These are phyloP conservation scores for Tylopilus vinaceipallidus DNA, from an alignment of 768 basidiomycete genomes.

Conservation along the genomic window DNA sequence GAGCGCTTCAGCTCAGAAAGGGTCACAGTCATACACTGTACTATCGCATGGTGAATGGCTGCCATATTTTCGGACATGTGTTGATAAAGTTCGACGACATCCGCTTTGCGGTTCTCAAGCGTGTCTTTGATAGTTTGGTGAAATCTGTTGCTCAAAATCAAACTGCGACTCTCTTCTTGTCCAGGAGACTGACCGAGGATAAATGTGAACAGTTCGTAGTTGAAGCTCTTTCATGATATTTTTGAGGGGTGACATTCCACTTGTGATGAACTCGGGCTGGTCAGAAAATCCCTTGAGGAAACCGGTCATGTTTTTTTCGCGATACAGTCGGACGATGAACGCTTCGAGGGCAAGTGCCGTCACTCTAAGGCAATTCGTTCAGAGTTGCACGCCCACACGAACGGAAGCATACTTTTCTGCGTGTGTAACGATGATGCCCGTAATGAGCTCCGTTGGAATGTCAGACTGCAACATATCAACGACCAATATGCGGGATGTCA, in stretches of 20 bases:
- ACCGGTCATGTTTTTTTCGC: conserved; percentile 84
- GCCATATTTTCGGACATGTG: conserved; percentile 81
- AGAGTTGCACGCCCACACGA: background rate
- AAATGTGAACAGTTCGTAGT: conserved; percentile 84
- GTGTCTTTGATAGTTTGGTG: conserved; percentile 84
- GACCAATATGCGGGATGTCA: conserved; percentile 91
- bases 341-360: conserved; percentile 84
- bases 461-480: conserved; percentile 91
- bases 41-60: conserved; percentile 89
- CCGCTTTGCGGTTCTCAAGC: conserved; percentile 79
- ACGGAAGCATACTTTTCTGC: conserved; percentile 72
- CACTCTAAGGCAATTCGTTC: conserved; percentile 50
- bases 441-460: conserved; percentile 81
- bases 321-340: conserved; percentile 88
- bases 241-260: conserved; percentile 86
- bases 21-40: conserved; percentile 92
- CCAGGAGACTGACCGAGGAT: conserved; percentile 66
- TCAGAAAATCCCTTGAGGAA: conserved; percentile 98
- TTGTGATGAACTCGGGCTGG: conserved; percentile 92
- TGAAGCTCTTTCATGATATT: conserved; percentile 93
- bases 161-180: background rate
- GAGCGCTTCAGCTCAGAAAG: conserved; percentile 87
- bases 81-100: conserved; percentile 90
- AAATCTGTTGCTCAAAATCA: conserved; percentile 54
- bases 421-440: conserved; percentile 87